These are phyloP conservation scores for Scheffersomyces titani DNA, from an alignment of 1,139 yeast species.

Conservation along the genomic window DNA sequence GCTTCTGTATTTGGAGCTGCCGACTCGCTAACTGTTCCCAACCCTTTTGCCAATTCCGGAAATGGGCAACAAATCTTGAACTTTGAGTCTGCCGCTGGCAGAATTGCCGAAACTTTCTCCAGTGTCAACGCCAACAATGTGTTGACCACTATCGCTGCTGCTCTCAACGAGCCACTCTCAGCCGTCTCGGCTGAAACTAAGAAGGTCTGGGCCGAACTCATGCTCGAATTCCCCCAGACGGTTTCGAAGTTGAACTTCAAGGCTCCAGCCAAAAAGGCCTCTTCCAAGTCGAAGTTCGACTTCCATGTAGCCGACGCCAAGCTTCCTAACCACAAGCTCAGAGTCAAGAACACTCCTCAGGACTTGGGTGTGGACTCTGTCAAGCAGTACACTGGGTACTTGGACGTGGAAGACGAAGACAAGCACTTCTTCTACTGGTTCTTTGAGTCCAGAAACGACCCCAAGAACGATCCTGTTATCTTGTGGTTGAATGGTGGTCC, in stretches of 20 bases:
- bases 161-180: slow-evolving; percentile 49
- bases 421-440: slow-evolving; percentile 84
- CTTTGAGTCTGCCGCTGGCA: slow-evolving; percentile 19
- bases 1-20: slow-evolving; percentile 22
- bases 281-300: slow-evolving; percentile 52
- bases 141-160: slow-evolving; percentile 32
- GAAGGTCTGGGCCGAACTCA: slow-evolving; percentile 61
- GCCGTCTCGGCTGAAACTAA: slow-evolving; percentile 50
- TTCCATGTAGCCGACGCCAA: slow-evolving; percentile 48
- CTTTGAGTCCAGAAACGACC: slow-evolving; percentile 89
- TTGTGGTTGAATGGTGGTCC: slow-evolving; percentile 93
- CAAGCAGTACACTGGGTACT: slow-evolving; percentile 83
- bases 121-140: slow-evolving; percentile 20
- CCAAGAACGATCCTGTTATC: slow-evolving; percentile 78
- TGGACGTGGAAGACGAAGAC: slow-evolving; percentile 80
- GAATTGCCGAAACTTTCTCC: slow-evolving; percentile 14
- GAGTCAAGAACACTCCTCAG: slow-evolving; percentile 55
- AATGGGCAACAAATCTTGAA: slow-evolving; percentile 29
- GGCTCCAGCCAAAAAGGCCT: slow-evolving; percentile 50
- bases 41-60: slow-evolving; percentile 25
- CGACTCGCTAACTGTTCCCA: slow-evolving; percentile 35
- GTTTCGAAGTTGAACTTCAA: slow-evolving; percentile 49
- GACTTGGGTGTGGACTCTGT: slow-evolving; percentile 74
- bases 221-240: slow-evolving; percentile 55
- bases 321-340: slow-evolving; percentile 57